These are phyloP conservation scores for Pulicaria dysenterica DNA, from an alignment of 129 eudicot species.

Conservation along the genomic window DNA sequence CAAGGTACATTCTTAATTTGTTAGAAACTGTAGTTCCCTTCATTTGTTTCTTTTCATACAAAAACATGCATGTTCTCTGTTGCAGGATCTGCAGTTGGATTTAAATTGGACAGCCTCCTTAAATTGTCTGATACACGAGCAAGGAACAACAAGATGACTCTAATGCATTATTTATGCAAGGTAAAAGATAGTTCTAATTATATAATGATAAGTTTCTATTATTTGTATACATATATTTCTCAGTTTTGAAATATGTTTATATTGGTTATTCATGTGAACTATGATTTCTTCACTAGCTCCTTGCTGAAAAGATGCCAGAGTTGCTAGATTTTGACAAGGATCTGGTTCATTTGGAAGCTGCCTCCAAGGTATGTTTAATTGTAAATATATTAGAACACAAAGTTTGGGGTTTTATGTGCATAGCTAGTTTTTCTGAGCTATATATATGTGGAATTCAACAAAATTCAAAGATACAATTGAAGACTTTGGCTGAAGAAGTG, in stretches of 20 bases:
- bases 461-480: slow-evolving; percentile 74
- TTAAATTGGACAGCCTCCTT: slow-evolving; percentile 93
- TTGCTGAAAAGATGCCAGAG: slow-evolving; percentile 94
- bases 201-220: background rate
- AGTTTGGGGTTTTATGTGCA: background rate
- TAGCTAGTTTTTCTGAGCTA: slow-evolving; percentile 5
- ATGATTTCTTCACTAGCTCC: slow-evolving; percentile 67
- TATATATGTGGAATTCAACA: slow-evolving; percentile 19
- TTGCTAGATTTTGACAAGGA: slow-evolving; percentile 93
- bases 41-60: background rate
- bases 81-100: slow-evolving; percentile 94
- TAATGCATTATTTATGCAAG: slow-evolving; percentile 98
- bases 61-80: slow-evolving; percentile 24
- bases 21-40: slow-evolving; percentile 17
- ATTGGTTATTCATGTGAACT: slow-evolving; percentile 34
- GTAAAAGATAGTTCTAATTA: slow-evolving; percentile 38
- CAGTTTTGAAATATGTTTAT: background rate
- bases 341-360: slow-evolving; percentile 88
- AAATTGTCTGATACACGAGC: slow-evolving; percentile 96
- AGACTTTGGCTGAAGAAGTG: slow-evolving; percentile 98
- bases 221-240: background rate
- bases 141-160: slow-evolving; percentile 93
- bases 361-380: slow-evolving; percentile 74
- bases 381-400: background rate
- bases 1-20: slow-evolving; percentile 54